Percentiles rank a stretch among this genome's conserved stretches.
Evolutionary conservation across 2,329 filamentous ascomycete genomes (phyloP).

Genomic region (Pezicula neosporulosa): DNA sequence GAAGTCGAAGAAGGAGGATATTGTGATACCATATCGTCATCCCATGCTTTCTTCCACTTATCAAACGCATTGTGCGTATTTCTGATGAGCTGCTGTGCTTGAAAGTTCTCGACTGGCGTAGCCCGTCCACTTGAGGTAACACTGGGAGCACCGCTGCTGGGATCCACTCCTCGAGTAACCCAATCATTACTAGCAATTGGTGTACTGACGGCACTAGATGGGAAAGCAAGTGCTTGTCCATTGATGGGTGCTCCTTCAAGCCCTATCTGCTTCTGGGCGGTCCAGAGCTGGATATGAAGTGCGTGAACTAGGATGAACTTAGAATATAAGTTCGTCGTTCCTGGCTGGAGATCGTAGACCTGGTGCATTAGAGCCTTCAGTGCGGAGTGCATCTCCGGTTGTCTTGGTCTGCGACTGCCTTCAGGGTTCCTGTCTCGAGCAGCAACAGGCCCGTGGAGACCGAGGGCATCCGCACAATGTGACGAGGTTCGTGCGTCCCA

Average conservation of each 20-base stretch:
- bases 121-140: constrained; percentile 41
- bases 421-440: constrained; percentile 55
- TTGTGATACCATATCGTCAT: constrained; percentile 64
- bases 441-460: constrained; percentile 53
- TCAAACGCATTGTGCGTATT: constrained; percentile 53
- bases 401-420: constrained; percentile 60
- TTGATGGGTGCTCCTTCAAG: constrained; percentile 21
- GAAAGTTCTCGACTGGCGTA: constrained; percentile 39
- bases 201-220: constrained; percentile 46
- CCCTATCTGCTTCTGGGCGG: constrained; percentile 39
- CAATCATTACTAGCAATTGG: constrained; percentile 58
- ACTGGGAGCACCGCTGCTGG: constrained; percentile 38
- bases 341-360: constrained; percentile 56
- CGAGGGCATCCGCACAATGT: constrained; percentile 63
- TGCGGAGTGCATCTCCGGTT: constrained; percentile 60
- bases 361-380: constrained; percentile 58
- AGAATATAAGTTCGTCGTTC: constrained; percentile 67
- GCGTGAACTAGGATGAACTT: constrained; percentile 74
- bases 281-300: constrained; percentile 59
- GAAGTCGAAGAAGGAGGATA: constrained; percentile 56
- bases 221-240: constrained; percentile 12
- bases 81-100: constrained; percentile 41
- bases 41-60: constrained; percentile 72
- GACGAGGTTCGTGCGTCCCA: constrained; percentile 62
- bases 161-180: constrained; percentile 41